Evolutionary conservation across 805 yeast species (phyloP), one percentile per base, ranked within the genome.

Genomic region (Hermanozyma aechmeae): DNA sequence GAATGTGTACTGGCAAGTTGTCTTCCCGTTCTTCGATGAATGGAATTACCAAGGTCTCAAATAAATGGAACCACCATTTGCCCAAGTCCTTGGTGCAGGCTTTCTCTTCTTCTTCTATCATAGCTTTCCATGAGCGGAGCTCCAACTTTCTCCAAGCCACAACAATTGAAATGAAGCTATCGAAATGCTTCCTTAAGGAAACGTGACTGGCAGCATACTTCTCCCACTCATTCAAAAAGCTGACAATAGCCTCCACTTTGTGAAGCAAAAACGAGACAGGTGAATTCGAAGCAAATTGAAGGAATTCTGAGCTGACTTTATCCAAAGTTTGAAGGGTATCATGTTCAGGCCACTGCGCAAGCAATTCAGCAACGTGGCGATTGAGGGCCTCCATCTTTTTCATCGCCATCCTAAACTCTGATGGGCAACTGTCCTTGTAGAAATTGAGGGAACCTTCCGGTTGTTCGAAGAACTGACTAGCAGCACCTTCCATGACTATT

Each of bases 81-180:
- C 93, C 85, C 26, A 77, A 56, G 5, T 53, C 61, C 26, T 59
- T 61, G 32, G 67, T 64, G 13, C 70, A 44, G 0, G 56, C 54
- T 12, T 44, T 38, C 28, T 75, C 79, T 48, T 85, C 95, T 33
- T 72, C 68, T 6, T 54, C 61, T 45, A 92, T 79, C 25, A 92
- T 61, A 2, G 76, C 61, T 28, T 76, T 76, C 96, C 97, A 92
- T 1, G 94, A 77, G 0, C 79, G 64, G 26, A 92, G 66, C 51
- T 92, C 99, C 23, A 87, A 52, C 43, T 73, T 73, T 61, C 99
- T 74, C 99, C 99, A 92, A 0, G 81, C 66, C 3, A 92, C 87
- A 39, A 92, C 81, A 35, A 87, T 56, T 0, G 55, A 45, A 0
- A 94, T 76, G 17, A 84, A 53, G 10, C 67, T 62, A 23, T 73